Percentiles rank a stretch among this genome's conserved stretches.
Conservation (phyloP, 768 basidiomycete species). For the Tulasnella sp. region DNA sequence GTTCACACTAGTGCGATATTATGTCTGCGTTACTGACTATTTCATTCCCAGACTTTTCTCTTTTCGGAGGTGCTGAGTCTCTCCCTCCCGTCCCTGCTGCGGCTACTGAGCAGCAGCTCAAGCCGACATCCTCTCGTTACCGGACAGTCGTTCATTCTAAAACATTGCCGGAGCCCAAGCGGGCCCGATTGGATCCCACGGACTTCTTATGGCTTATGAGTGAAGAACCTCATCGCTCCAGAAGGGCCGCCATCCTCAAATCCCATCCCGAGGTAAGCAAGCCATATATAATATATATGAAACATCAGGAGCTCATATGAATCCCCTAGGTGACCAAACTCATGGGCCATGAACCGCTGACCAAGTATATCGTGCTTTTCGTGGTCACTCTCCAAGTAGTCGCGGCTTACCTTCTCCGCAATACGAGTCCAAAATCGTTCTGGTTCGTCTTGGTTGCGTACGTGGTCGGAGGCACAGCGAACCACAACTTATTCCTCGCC, state of each 20-base stretch:
- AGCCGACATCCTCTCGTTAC: slow-evolving; percentile 34
- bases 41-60: neutral
- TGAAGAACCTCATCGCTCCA: slow-evolving; percentile 88
- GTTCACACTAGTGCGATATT: neutral
- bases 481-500: slow-evolving; percentile 95
- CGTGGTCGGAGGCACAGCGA: slow-evolving; percentile 82
- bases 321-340: slow-evolving; percentile 69
- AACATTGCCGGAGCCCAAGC: slow-evolving; percentile 28
- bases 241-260: slow-evolving; percentile 83
- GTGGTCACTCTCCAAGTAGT: slow-evolving; percentile 72
- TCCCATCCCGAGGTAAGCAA: slow-evolving; percentile 75
- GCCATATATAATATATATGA: too few species aligned
- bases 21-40: too few species aligned
- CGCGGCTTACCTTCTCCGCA: slow-evolving; percentile 51
- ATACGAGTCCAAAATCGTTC: slow-evolving; percentile 56
- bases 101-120: too few species aligned
- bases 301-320: neutral
- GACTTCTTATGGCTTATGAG: slow-evolving; percentile 98
- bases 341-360: slow-evolving; percentile 90
- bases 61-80: neutral
- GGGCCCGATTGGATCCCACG: slow-evolving; percentile 53
- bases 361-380: slow-evolving; percentile 76
- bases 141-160: slow-evolving; percentile 35
- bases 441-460: slow-evolving; percentile 72
- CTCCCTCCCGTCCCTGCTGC: neutral